Percentiles rank a stretch among this genome's conserved stretches.
phyloP scores from a whole-genome alignment of 176 grass and related monocot genomes.

The Urochloa ruziziensis region DNA sequence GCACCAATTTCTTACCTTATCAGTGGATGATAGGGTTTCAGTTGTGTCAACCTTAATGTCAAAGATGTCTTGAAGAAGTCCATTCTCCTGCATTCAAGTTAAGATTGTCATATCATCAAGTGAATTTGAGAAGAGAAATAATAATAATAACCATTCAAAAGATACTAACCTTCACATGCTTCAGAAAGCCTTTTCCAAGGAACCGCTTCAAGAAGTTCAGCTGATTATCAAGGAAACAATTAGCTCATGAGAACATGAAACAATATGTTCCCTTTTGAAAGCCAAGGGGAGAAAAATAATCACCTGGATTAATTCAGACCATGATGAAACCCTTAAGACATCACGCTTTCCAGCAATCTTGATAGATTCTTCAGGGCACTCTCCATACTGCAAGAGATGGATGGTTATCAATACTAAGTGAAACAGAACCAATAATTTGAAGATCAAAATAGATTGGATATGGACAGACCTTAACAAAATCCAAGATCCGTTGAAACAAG shows the following conservation, averaged over 20 bases:
- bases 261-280: neutral
- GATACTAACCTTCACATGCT: conserved; percentile 73
- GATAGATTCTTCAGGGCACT: conserved; percentile 66
- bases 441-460: neutral
- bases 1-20: conserved; percentile 51
- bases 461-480: conserved; percentile 76
- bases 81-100: conserved; percentile 60
- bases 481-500: conserved; percentile 78
- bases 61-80: conserved; percentile 87
- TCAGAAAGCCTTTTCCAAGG: conserved; percentile 87
- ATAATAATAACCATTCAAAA: conserved; percentile 1
- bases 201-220: conserved; percentile 87
- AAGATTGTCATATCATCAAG: conserved; percentile 4
- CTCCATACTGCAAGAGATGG: conserved; percentile 51
- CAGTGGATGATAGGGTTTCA: conserved; percentile 55
- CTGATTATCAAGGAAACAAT: conserved; percentile 45
- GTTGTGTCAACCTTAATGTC: conserved; percentile 60
- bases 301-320: conserved; percentile 91
- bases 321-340: conserved; percentile 75
- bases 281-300: neutral
- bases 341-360: conserved; percentile 75
- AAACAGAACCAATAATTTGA: neutral
- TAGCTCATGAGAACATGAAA: neutral
- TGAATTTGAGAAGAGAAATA: neutral
- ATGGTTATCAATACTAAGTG: neutral